Evolutionary conservation across 345 rosid species (phyloP).

Genomic region (Eucalyptus viminalis): DNA sequence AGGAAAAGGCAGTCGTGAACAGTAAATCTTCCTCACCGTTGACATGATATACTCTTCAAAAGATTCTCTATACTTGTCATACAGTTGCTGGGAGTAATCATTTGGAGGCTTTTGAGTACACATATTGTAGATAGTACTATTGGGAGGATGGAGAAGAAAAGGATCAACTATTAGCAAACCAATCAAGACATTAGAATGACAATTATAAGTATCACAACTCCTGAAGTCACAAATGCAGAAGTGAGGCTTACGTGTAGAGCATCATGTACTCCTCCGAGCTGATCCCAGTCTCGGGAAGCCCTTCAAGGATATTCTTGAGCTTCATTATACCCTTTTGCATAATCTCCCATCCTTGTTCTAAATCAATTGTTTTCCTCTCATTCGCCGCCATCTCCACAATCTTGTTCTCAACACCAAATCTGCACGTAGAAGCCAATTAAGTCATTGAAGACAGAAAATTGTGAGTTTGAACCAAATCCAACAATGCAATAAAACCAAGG

Average conservation of each 20-base stretch:
- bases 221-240: not conserved
- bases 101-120: constrained; percentile 87
- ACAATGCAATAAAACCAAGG: not conserved
- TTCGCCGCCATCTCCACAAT: not conserved
- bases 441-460: not conserved
- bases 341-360: constrained; percentile 84
- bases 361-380: constrained; percentile 34
- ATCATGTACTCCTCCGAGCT: constrained; percentile 73
- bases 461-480: not conserved
- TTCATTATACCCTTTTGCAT: constrained; percentile 72
- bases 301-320: constrained; percentile 76
- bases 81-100: constrained; percentile 82
- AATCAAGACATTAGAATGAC: not conserved
- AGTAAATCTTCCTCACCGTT: constrained; percentile 30
- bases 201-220: not conserved
- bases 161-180: not conserved
- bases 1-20: not conserved
- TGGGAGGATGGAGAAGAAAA: not conserved
- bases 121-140: constrained; percentile 78
- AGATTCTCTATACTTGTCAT: constrained; percentile 67
- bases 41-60: constrained; percentile 63
- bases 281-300: constrained; percentile 41
- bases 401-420: not conserved
- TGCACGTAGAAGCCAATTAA: not conserved
- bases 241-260: constrained; percentile 64